phyloP scores from a whole-genome alignment of 257 asterid genomes.

The Scutellaria baicalensis region DNA sequence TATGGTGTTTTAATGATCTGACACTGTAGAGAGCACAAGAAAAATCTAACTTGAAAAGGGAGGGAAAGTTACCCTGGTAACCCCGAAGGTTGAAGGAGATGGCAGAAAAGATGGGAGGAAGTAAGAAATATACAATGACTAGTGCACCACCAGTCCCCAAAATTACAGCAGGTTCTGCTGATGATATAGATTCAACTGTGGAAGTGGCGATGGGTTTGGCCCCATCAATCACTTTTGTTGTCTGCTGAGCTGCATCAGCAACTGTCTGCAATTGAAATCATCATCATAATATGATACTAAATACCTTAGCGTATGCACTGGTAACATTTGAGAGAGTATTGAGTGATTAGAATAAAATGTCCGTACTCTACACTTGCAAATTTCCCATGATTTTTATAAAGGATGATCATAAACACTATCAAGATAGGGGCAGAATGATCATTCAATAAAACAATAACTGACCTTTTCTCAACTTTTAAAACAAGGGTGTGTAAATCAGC shows the following conservation, averaged over 20 bases:
- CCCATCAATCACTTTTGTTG: conserved; percentile 64
- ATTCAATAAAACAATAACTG: not conserved
- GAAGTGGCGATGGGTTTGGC: conserved; percentile 86
- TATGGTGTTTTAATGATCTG: not conserved
- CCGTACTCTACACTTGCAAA: not conserved
- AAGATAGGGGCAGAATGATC: not conserved
- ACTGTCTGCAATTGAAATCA: conserved; percentile 52
- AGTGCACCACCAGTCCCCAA: conserved; percentile 71
- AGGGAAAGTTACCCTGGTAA: conserved; percentile 53
- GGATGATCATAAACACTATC: not conserved
- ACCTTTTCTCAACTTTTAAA: not conserved
- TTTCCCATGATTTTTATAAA: not conserved
- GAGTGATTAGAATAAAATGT: not conserved
- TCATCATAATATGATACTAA: not conserved
- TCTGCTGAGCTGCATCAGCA: conserved; percentile 81
- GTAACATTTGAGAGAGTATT: not conserved
- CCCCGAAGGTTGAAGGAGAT: conserved; percentile 75
- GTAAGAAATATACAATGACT: conserved; percentile 56
- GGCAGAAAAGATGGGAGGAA: conserved; percentile 78
- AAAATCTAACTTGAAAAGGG: not conserved
- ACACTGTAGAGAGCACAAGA: not conserved
- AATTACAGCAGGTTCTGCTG: conserved; percentile 67
- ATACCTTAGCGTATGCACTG: not conserved
- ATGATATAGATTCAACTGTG: conserved; percentile 62
- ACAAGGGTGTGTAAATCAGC: not conserved